Conservation (phyloP, 202 grass and related monocot genomes). For the Setaria viridis region DNA sequence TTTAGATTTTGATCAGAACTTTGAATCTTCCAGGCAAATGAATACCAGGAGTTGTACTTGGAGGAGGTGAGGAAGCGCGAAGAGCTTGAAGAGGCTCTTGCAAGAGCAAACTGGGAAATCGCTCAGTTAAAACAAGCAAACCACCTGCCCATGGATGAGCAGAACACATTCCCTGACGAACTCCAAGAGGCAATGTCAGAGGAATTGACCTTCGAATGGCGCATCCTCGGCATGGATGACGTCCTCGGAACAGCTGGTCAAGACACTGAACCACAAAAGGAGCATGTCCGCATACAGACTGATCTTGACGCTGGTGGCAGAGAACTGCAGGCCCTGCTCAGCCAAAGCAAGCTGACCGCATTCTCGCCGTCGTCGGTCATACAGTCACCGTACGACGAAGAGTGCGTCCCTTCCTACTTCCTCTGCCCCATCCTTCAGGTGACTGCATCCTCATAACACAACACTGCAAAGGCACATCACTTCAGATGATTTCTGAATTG, state of each 20-base stretch:
- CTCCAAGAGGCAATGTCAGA: constrained; percentile 37
- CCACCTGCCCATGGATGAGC: neutral
- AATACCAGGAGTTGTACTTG: constrained; percentile 46
- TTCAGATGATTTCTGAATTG: neutral
- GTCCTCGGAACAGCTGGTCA: neutral
- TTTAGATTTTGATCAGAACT: neutral
- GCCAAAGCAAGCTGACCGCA: constrained; percentile 41
- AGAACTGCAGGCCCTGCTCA: constrained; percentile 38
- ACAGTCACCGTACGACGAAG: constrained; percentile 49
- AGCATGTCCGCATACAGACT: constrained; percentile 23
- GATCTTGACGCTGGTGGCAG: constrained; percentile 25
- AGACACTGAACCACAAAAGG: neutral
- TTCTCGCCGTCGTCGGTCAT: constrained; percentile 56
- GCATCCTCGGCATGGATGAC: neutral
- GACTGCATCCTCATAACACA: neutral
- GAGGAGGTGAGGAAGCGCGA: constrained; percentile 53
- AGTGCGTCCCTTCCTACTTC: constrained; percentile 47
- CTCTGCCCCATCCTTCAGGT: constrained; percentile 64
- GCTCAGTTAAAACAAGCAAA: constrained; percentile 26
- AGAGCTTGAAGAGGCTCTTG: constrained; percentile 64
- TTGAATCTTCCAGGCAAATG: constrained; percentile 55
- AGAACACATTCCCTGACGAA: constrained; percentile 23
- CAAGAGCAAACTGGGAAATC: constrained; percentile 48
- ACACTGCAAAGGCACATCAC: neutral
- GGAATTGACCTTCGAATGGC: constrained; percentile 7